Evolutionary conservation across 1,284 basidiomycete genomes (phyloP), one percentile per base, ranked within the genome.

Genomic region (Rhodotorula sp.): DNA sequence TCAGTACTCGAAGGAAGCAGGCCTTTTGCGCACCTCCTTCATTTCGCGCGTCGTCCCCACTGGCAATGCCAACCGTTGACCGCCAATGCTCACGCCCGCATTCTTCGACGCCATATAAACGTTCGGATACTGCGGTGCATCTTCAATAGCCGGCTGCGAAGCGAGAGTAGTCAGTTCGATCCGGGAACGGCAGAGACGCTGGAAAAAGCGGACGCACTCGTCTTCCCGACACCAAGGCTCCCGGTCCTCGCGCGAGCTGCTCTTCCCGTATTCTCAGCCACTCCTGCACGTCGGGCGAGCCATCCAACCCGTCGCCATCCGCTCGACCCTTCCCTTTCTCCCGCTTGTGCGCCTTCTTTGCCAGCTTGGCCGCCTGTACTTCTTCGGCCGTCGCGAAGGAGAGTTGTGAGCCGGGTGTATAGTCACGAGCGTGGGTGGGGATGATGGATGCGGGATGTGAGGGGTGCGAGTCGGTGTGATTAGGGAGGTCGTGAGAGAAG

Each of bases 11-110:
- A 18, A 15, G 26, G 30, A 30, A 30, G 31, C 58, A 9, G 47
- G 44, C 46, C 22, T 30, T 24, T 37, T 18, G 77, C 78, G 71
- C 74, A 91, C 92, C 78, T 92, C 88, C 56, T 86, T 79, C 66
- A 86, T 83, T 47, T 85, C 80, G 46, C 92, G 85, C 28, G 83
- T 84, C 0, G 94, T 98, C 1, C 94, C 95, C 2, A 91, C 75
- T 0, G 96, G 96, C 44, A 99, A 81, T 72, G 88, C 83, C 76
- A 93, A 92, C 75, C 88, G 90, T 11, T 82, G 84, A 82, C 79
- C 94, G 84, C 80, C 87, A 79, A 79, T 89, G 20, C 91, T 81
- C 74, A 87, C 89, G 44, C 89, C 88, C 68, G 87, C 85, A 2
- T 80, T 84, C 59, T 83, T 82, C 4, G 83, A 81, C 10, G 67